Evolutionary conservation across 352 stramenopile species (phyloP).

Genomic region (Stephanocyclus meneghinianus): DNA sequence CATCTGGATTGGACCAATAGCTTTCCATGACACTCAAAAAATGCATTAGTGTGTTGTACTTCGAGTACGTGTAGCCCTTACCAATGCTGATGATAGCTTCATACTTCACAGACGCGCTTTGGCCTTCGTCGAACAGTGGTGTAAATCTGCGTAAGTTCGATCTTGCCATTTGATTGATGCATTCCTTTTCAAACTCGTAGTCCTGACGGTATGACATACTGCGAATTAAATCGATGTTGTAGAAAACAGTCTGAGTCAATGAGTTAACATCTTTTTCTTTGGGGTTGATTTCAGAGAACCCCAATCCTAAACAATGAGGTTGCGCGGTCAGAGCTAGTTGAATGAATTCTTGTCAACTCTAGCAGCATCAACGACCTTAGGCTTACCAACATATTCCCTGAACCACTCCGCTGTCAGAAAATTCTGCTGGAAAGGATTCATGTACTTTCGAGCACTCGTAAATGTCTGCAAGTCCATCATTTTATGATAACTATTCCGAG

Average conservation of each 20-base stretch:
- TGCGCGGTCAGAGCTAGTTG: background rate
- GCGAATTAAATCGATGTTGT: constrained; percentile 59
- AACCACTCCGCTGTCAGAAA: constrained; percentile 66
- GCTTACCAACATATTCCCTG: constrained; percentile 46
- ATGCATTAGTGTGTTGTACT: constrained; percentile 73
- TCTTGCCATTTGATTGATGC: constrained; percentile 70
- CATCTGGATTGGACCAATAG: constrained; percentile 67
- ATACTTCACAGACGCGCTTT: constrained; percentile 47
- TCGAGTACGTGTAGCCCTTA: constrained; percentile 58
- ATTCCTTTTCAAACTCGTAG: constrained; percentile 72
- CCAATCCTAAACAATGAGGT: constrained; percentile 24
- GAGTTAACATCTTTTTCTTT: constrained; percentile 70
- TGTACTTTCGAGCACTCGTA: constrained; percentile 49
- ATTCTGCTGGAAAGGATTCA: constrained; percentile 49
- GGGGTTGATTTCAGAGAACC: constrained; percentile 65
- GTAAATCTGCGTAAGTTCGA: constrained; percentile 47
- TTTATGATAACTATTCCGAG: constrained; percentile 64
- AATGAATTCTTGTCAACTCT: background rate
- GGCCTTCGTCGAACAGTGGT: constrained; percentile 43
- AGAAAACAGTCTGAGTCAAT: constrained; percentile 71
- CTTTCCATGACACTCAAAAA: constrained; percentile 59
- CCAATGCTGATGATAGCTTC: constrained; percentile 54
- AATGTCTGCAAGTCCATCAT: constrained; percentile 57
- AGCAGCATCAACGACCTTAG: background rate
- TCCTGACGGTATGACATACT: constrained; percentile 53